Evolutionary conservation across 1,284 basidiomycete species (phyloP).

Genomic region (Ganoderma sinense): DNA sequence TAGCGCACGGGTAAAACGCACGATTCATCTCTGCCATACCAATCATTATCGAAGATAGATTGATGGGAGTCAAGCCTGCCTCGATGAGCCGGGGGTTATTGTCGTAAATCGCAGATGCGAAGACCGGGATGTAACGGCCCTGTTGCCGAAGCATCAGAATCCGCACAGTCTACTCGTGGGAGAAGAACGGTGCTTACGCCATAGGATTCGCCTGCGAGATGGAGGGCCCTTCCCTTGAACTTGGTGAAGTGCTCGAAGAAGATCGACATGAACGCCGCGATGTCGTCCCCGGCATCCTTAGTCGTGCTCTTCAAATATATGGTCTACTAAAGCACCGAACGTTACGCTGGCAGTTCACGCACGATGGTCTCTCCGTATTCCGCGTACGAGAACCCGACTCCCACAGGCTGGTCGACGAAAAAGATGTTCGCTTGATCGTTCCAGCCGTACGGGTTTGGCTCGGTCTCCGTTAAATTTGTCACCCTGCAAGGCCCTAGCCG

Average conservation of each 20-base stretch:
- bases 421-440: slow-evolving; percentile 74
- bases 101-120: slow-evolving; percentile 83
- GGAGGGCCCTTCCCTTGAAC: slow-evolving; percentile 72
- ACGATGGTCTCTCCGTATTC: slow-evolving; percentile 74
- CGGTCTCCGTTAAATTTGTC: slow-evolving; percentile 49
- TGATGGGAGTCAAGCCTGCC: slow-evolving; percentile 74
- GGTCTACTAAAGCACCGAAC: not conserved
- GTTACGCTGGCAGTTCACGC: not conserved
- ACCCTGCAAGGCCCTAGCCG: slow-evolving; percentile 41
- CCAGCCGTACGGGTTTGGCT: slow-evolving; percentile 69
- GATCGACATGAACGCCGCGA: slow-evolving; percentile 75
- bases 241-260: slow-evolving; percentile 79
- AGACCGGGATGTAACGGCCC: slow-evolving; percentile 87
- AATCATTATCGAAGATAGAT: slow-evolving; percentile 82
- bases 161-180: not conserved
- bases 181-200: slow-evolving; percentile 45
- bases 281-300: slow-evolving; percentile 74
- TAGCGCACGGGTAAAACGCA: not conserved
- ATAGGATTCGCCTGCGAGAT: slow-evolving; percentile 75
- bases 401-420: slow-evolving; percentile 73
- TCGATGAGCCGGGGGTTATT: slow-evolving; percentile 66
- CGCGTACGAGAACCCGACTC: slow-evolving; percentile 76
- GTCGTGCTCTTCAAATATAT: slow-evolving; percentile 52
- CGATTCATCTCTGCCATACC: slow-evolving; percentile 52
- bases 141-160: slow-evolving; percentile 32